Conservation (phyloP, 495 filamentous ascomycete genomes). For the Penicillium verhagenii region DNA sequence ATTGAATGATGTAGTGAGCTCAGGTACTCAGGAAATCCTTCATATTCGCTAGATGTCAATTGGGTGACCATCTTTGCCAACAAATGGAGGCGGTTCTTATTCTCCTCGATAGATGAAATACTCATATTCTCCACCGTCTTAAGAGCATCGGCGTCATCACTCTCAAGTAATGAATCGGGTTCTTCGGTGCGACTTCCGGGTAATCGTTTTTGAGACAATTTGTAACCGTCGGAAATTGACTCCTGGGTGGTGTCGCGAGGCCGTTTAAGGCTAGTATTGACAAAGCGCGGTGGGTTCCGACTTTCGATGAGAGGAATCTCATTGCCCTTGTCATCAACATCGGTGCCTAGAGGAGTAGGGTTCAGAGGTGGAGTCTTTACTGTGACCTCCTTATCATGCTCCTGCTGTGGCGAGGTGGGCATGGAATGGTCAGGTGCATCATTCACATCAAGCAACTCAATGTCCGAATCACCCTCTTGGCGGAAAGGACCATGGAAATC, state of each 20-base stretch:
- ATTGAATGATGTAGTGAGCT: neutral
- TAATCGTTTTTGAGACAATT: neutral
- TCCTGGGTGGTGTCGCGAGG: no score
- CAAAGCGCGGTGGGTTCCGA: neutral
- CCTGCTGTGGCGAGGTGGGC: neutral
- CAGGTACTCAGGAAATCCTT: neutral
- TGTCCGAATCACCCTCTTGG: neutral
- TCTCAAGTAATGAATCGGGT: neutral
- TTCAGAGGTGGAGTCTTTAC: neutral
- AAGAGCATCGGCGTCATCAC: neutral
- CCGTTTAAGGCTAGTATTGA: neutral
- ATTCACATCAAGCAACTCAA: neutral
- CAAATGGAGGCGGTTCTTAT: constrained; percentile 1
- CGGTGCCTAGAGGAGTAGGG: neutral
- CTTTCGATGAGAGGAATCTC: no score
- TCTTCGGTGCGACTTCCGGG: neutral
- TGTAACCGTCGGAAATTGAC: no score
- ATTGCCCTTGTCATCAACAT: neutral
- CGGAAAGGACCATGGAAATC: neutral
- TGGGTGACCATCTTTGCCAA: constrained; percentile 12
- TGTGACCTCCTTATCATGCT: neutral
- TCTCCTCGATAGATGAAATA: neutral
- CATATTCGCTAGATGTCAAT: neutral
- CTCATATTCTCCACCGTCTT: neutral
- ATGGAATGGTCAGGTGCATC: neutral